Percentiles rank a stretch among this genome's conserved stretches.
These are phyloP conservation scores for Diplotaxis tenuifolia DNA, from an alignment of 345 rosid genomes.

Conservation along the genomic window DNA sequence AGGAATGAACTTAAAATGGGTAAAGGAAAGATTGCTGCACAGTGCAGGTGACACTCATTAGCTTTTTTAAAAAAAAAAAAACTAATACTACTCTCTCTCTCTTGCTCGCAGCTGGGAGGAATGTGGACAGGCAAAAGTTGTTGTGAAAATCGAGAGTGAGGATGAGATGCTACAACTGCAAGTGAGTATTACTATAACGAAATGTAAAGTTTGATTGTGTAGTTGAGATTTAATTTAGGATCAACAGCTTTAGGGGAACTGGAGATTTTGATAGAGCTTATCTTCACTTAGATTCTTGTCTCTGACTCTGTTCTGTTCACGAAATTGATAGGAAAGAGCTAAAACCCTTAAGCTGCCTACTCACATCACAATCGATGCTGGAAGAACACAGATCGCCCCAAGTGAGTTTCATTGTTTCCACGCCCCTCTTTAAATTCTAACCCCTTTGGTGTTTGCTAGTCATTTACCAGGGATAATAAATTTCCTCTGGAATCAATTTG, in stretches of 20 bases:
- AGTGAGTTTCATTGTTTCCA: background rate
- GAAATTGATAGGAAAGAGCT: background rate
- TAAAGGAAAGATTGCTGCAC: conserved; percentile 97
- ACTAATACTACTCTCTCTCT: background rate
- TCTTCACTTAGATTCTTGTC: background rate
- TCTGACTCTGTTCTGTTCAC: background rate
- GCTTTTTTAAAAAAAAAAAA: background rate
- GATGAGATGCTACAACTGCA: conserved; percentile 88
- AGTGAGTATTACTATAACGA: conserved; percentile 49
- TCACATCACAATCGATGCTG: background rate
- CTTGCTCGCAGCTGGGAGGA: conserved; percentile 76
- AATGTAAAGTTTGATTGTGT: conserved; percentile 4
- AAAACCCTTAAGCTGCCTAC: background rate
- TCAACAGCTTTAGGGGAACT: background rate
- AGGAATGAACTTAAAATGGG: conserved; percentile 98
- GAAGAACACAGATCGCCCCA: background rate
- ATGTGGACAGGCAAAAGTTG: conserved; percentile 94
- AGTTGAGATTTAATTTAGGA: conserved; percentile 2
- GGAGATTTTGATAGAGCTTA: background rate
- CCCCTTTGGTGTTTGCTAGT: background rate
- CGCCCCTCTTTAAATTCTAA: background rate
- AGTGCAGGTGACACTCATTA: conserved; percentile 62
- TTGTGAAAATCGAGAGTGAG: conserved; percentile 83
- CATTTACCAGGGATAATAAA: no score
- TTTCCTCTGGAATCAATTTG: no score